Conservation (phyloP, 2,329 filamentous ascomycete species). For the Cordyceps pruinosa region DNA sequence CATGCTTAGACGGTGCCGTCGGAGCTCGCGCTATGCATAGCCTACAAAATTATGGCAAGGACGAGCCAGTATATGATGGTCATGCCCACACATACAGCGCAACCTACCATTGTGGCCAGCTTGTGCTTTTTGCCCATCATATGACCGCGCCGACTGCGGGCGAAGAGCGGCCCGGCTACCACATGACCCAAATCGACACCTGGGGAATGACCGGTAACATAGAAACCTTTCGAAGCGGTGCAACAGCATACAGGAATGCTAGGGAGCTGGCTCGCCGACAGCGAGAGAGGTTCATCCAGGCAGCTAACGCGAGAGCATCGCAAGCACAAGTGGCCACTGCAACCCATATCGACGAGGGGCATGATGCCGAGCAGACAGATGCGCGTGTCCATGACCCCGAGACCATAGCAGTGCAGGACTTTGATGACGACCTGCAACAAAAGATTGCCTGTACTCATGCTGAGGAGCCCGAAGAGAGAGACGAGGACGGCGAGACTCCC, state of each 20-base stretch:
- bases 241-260: slow-evolving; percentile 32
- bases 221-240: slow-evolving; percentile 28
- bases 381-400: no score
- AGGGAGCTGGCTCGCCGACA: slow-evolving; percentile 30
- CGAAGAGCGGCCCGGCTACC: slow-evolving; percentile 28
- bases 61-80: slow-evolving; percentile 28
- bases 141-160: slow-evolving; percentile 22
- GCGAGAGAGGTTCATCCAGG: slow-evolving; percentile 28
- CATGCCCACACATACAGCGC: slow-evolving; percentile 32
- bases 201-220: slow-evolving; percentile 22
- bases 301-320: slow-evolving; percentile 22
- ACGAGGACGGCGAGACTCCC: no score
- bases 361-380: no score
- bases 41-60: slow-evolving; percentile 29
- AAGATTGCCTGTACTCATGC: neutral
- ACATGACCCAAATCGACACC: slow-evolving; percentile 26
- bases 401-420: no score
- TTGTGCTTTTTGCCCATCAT: slow-evolving; percentile 31
- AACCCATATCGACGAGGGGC: no score
- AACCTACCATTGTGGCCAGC: slow-evolving; percentile 26
- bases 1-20: slow-evolving; percentile 30
- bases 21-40: slow-evolving; percentile 31
- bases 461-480: neutral
- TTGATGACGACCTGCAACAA: neutral
- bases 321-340: no score